Evolutionary conservation across 257 asterid species (phyloP), one percentile per base, ranked within the genome.

Genomic region (Datura wrightii): DNA sequence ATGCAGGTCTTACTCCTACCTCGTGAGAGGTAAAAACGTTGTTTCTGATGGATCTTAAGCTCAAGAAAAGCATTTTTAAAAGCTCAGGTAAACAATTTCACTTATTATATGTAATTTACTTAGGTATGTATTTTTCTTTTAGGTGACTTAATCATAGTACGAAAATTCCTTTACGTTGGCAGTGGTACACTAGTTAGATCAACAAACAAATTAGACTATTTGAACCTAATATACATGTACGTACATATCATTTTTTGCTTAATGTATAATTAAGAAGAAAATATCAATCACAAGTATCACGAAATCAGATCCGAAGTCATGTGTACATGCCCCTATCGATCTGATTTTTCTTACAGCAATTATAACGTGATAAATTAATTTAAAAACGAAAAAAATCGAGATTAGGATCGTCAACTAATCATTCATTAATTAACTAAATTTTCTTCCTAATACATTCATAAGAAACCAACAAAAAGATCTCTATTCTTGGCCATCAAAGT

Each of bases 261-360:
- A 58, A 83, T 10, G 13, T 58, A 16, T 41, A 52, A 31, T 19
- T 36, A 42, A 15, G 66, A 31, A 4, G 42, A 39, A 59, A 76
- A 44, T 74, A 72, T 44, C 80, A 72, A 72, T 19, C 56, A 72
- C 34, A 18, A 70, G 79, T 72, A 72, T 5, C 71, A 63, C 10
- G 1, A 63, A 34, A 63, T 63, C 71, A 63, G 72, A 65, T 6
- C 10, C 5, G 19, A 11, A 65, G 72, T 34, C 6, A 65, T 34
- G 46, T 13, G 52, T 67, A 37, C 14, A 39, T 7, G 7, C 52
- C 31, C 50, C n/a, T n/a, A n/a, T n/a, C 5, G 0, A 67, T 41
- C 79, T 42, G 54, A 42, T 16, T 42, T 69, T 37, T 69, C 7
- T 60, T 19, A 10, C 78, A 39, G 14, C 11, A 24, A 46, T 24